Evolutionary conservation across 495 filamentous ascomycete species (phyloP), one percentile per base, ranked within the genome.

Genomic region (Aspergillus carlsbadensis): DNA sequence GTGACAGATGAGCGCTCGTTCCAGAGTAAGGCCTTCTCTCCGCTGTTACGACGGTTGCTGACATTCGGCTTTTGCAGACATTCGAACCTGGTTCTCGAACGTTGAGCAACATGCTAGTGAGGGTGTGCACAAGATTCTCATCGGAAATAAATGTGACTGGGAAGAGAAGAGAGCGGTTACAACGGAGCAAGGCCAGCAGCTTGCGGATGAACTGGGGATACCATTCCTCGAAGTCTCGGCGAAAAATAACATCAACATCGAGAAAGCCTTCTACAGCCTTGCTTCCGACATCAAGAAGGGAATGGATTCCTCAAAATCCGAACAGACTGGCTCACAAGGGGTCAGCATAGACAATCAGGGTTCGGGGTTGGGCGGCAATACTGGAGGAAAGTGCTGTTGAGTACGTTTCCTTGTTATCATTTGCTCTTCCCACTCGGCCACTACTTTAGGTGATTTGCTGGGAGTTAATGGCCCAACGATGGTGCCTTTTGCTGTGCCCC

Each of bases 101-200:
- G 94, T 98, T 50, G 94, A 98, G 69, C 93, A 98, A 71, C 95
- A 99, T 76, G 94, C 95, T 45, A 97, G 92, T 57, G 94, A 98
- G 76, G 95, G 95, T 60, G 94, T 99, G 62, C 96, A 98, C 85
- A 99, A 98, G 80, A 98, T 99, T 65, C 86, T 99, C 46, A 96
- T 99, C 57, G 94, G 94, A 64, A 99, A 99, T 81, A 99, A 99
- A 76, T 98, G 94, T 75, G 94, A 99, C 76, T 98, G 95, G 95
- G 93, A 98, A 75, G 94, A 99, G 74, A 99, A 98, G 80, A 84
- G 95, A 59, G 89, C 86, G 15, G 89, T 99, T 17, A 90, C 91
- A 22, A 96, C 88, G 43, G 91, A 98, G 71, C 89, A 88, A 66
- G 94, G 94, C 58, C 93, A 99, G 68, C 84, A 88, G 61, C 82